Evolutionary conservation across 805 yeast species (phyloP).

Genomic region (Nakazawaea holstii): DNA sequence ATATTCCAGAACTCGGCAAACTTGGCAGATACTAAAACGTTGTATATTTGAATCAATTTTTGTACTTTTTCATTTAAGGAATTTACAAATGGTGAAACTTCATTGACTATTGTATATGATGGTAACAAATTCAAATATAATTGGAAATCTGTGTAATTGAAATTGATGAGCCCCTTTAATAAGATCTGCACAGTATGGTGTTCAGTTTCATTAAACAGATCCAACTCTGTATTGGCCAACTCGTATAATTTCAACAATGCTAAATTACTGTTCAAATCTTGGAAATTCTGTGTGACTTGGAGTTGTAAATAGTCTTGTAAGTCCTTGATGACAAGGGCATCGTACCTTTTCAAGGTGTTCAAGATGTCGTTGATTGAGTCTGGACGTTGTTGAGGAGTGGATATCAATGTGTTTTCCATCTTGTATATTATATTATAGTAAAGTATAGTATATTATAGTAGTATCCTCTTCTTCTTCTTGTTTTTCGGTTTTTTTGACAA

Average conservation of each 20-base stretch:
- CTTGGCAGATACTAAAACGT: conserved; percentile 4
- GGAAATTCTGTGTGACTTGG: conserved; percentile 32
- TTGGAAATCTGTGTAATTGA: conserved; percentile 36
- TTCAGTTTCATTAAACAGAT: conserved; percentile 28
- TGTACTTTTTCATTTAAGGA: conserved; percentile 12
- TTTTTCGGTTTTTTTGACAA: neutral
- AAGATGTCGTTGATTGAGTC: conserved; percentile 32
- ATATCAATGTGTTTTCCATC: conserved; percentile 27
- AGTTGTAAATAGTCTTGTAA: conserved; percentile 37
- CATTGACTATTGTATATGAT: conserved; percentile 21
- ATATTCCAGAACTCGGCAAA: conserved; percentile 11
- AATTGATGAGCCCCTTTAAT: conserved; percentile 34
- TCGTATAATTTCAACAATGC: conserved; percentile 40
- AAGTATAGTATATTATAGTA: neutral
- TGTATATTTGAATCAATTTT: conserved; percentile 9
- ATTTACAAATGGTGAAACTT: conserved; percentile 10
- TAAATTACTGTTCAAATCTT: conserved; percentile 37
- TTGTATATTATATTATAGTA: neutral
- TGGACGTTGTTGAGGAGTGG: conserved; percentile 33
- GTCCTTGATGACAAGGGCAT: conserved; percentile 34
- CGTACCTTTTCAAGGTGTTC: conserved; percentile 37
- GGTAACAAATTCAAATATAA: conserved; percentile 41
- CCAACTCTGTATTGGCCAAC: conserved; percentile 22
- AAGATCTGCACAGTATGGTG: conserved; percentile 32
- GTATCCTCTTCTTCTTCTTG: neutral